Conservation (phyloP, 345 rosid genomes). For the Arabis alpina region DNA sequence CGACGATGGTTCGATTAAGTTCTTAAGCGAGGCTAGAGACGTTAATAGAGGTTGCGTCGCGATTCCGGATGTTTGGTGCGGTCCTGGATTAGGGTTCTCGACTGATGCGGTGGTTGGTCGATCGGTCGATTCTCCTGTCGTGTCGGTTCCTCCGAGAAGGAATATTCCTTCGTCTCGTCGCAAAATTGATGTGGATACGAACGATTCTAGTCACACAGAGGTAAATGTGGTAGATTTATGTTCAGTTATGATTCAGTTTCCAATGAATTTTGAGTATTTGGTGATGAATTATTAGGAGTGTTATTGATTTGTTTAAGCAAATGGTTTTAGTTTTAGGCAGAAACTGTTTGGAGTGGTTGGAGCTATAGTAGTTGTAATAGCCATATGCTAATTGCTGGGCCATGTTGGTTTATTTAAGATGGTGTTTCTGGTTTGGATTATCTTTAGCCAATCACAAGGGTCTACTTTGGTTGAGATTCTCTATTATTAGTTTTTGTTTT, state of each 20-base stretch:
- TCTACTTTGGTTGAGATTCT: slow-evolving; percentile 35
- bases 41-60: slow-evolving; percentile 53
- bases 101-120: slow-evolving; percentile 68
- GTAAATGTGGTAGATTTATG: slow-evolving; percentile 32
- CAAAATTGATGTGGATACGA: slow-evolving; percentile 62
- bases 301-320: slow-evolving; percentile 10
- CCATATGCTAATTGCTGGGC: slow-evolving; percentile 28
- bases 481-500: slow-evolving; percentile 32
- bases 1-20: slow-evolving; percentile 31
- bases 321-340: slow-evolving; percentile 33
- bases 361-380: slow-evolving; percentile 26
- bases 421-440: slow-evolving; percentile 26
- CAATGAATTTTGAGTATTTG: slow-evolving; percentile 8
- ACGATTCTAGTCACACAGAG: slow-evolving; percentile 48
- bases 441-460: slow-evolving; percentile 22
- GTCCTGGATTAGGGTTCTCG: slow-evolving; percentile 83
- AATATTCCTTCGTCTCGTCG: slow-evolving; percentile 55
- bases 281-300: background rate
- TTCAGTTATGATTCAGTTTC: no score
- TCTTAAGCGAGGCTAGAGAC: slow-evolving; percentile 33
- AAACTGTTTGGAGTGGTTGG: slow-evolving; percentile 35
- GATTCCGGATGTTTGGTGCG: slow-evolving; percentile 87
- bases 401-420: slow-evolving; percentile 17
- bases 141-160: slow-evolving; percentile 49
- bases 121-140: slow-evolving; percentile 56